phyloP scores from a whole-genome alignment of 352 stramenopile species.

The Phytophthora citricola region DNA sequence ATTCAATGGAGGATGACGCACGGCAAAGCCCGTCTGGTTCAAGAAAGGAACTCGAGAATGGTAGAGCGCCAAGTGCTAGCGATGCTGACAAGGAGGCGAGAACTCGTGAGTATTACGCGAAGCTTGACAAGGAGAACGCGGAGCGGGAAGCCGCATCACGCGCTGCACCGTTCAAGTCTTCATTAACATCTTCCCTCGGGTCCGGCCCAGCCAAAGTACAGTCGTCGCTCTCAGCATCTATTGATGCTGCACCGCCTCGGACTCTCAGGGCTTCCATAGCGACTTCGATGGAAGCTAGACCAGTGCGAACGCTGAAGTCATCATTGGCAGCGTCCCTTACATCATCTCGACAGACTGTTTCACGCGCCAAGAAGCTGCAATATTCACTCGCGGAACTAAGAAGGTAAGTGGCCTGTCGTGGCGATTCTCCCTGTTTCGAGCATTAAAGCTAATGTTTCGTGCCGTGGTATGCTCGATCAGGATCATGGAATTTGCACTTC shows the following conservation, averaged over 20 bases:
- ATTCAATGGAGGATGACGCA: slow-evolving; percentile 24
- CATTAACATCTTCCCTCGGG: slow-evolving; percentile 47
- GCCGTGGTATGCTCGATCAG: slow-evolving; percentile 26
- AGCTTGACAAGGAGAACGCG: slow-evolving; percentile 61
- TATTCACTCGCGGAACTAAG: slow-evolving; percentile 64
- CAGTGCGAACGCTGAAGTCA: slow-evolving; percentile 30
- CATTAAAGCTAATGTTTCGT: slow-evolving; percentile 17
- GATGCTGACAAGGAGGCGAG: slow-evolving; percentile 53
- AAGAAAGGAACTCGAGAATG: slow-evolving; percentile 30
- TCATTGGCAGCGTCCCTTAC: slow-evolving; percentile 28
- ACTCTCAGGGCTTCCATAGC: slow-evolving; percentile 25
- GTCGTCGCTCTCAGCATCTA: slow-evolving; percentile 28
- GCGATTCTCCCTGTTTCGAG: neutral
- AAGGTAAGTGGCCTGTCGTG: slow-evolving; percentile 37
- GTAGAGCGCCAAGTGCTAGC: slow-evolving; percentile 13
- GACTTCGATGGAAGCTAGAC: slow-evolving; percentile 19
- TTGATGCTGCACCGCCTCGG: slow-evolving; percentile 18
- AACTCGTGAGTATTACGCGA: slow-evolving; percentile 60
- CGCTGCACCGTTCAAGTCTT: slow-evolving; percentile 59
- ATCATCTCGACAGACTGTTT: slow-evolving; percentile 22
- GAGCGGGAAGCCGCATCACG: slow-evolving; percentile 49
- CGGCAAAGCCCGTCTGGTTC: slow-evolving; percentile 13
- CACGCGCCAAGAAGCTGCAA: slow-evolving; percentile 52
- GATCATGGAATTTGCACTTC: slow-evolving; percentile 38
- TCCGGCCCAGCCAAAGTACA: slow-evolving; percentile 21